phyloP scores from a whole-genome alignment of 305 asterid genomes.

The Solanum hybrid region DNA sequence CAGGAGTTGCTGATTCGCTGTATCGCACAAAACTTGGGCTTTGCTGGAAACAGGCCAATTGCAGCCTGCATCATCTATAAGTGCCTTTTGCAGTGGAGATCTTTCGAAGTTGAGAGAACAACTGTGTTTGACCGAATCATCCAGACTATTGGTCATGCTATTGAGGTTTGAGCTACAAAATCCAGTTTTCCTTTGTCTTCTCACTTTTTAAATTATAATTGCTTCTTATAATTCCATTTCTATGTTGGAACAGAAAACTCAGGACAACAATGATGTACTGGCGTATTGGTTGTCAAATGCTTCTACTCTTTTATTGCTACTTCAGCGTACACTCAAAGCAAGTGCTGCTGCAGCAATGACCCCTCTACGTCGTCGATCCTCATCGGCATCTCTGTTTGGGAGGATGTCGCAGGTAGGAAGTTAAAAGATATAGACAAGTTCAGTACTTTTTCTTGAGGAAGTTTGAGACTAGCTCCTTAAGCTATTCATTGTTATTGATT shows the following conservation, averaged over 20 bases:
- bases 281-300: constrained; percentile 67
- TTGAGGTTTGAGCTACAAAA: constrained; percentile 42
- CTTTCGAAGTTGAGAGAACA: constrained; percentile 82
- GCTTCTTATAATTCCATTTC: background rate
- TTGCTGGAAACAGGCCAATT: constrained; percentile 73
- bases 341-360: constrained; percentile 55
- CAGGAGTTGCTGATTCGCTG: constrained; percentile 87
- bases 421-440: background rate
- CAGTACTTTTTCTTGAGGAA: background rate
- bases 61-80: constrained; percentile 90
- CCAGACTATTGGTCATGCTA: constrained; percentile 55
- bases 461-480: constrained; percentile 5
- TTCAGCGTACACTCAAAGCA: constrained; percentile 63
- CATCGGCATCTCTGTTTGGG: constrained; percentile 50
- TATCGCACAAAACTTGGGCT: constrained; percentile 74
- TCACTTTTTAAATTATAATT: background rate
- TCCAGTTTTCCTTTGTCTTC: constrained; percentile 3
- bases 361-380: constrained; percentile 54
- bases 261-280: constrained; percentile 50
- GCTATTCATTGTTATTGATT: constrained; percentile 9
- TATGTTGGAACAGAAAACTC: constrained; percentile 40
- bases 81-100: constrained; percentile 94
- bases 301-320: constrained; percentile 49
- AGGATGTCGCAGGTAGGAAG: constrained; percentile 43
- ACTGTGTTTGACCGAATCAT: constrained; percentile 52